Conservation (phyloP, 1,284 basidiomycete species). For the Mycosarcoma maydis region DNA sequence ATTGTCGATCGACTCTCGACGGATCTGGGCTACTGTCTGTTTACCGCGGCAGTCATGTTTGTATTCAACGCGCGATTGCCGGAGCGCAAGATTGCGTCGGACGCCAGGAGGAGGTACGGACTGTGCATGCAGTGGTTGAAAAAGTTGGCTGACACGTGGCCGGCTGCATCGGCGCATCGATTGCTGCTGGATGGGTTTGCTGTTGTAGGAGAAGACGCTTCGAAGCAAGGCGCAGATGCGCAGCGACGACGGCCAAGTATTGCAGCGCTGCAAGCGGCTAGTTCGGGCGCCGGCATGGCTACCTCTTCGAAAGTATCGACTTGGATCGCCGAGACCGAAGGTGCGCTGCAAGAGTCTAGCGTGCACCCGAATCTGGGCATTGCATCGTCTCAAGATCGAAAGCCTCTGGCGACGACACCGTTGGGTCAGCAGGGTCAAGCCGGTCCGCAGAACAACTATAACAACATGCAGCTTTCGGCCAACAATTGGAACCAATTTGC, state of each 20-base stretch:
- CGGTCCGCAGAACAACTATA: neutral
- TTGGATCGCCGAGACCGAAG: constrained; percentile 48
- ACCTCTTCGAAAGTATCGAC: constrained; percentile 24
- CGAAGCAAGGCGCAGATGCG: constrained; percentile 21
- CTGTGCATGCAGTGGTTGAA: constrained; percentile 57
- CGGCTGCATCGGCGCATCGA: constrained; percentile 56
- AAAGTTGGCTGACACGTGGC: constrained; percentile 56
- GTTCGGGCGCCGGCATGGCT: constrained; percentile 3
- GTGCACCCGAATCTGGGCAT: neutral
- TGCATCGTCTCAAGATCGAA: neutral
- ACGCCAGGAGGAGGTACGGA: constrained; percentile 49
- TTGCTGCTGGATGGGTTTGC: constrained; percentile 61
- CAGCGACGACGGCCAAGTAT: constrained; percentile 17
- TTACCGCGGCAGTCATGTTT: constrained; percentile 59
- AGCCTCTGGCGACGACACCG: too few relatives aligned
- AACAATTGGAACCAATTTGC: constrained; percentile 23
- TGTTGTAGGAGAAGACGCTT: constrained; percentile 47
- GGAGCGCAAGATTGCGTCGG: constrained; percentile 30
- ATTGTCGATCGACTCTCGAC: constrained; percentile 55
- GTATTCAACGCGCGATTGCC: constrained; percentile 58
- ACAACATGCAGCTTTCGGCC: neutral
- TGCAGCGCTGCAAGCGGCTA: constrained; percentile 23
- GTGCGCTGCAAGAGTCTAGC: constrained; percentile 10
- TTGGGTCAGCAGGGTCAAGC: neutral
- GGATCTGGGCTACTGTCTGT: constrained; percentile 60